These are phyloP conservation scores for Crithidia acanthocephali DNA, from an alignment of 208 protist species.

Conservation along the genomic window DNA sequence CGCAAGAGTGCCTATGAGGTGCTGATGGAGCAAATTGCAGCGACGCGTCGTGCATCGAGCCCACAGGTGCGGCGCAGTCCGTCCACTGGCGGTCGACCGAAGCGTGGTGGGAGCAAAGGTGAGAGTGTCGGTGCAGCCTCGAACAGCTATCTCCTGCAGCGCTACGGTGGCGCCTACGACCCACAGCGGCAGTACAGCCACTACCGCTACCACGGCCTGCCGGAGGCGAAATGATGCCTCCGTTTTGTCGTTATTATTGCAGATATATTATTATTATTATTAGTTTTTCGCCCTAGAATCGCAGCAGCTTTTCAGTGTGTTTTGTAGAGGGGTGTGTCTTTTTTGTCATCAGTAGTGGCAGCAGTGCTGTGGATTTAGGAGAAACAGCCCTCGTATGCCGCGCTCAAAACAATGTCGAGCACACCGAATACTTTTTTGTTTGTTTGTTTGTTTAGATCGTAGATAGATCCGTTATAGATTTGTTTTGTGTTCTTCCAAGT, in stretches of 20 bases:
- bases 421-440: too few relatives aligned
- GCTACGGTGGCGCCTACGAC: slow-evolving; percentile 69
- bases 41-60: slow-evolving; percentile 10
- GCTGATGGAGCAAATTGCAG: slow-evolving; percentile 46
- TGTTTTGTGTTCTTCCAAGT: too few relatives aligned
- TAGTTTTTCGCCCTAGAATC: too few relatives aligned
- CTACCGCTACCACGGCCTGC: slow-evolving; percentile 69
- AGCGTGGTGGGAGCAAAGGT: background rate
- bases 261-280: too few relatives aligned
- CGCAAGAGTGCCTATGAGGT: slow-evolving; percentile 57
- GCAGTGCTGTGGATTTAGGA: too few relatives aligned
- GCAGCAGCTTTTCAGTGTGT: too few relatives aligned
- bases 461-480: background rate
- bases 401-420: too few relatives aligned
- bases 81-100: slow-evolving; percentile 1
- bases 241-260: too few relatives aligned
- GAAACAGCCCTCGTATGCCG: too few relatives aligned
- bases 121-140: slow-evolving; percentile 11
- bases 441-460: background rate
- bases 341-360: too few relatives aligned
- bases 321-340: too few relatives aligned
- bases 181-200: slow-evolving; percentile 67
- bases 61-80: slow-evolving; percentile 2
- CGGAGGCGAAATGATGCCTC: slow-evolving; percentile 36
- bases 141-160: slow-evolving; percentile 67